A percentile compares a stretch with the other conserved stretches of the same genome.
Conservation (phyloP, 495 filamentous ascomycete genomes). For the Parathielavia appendiculata region DNA sequence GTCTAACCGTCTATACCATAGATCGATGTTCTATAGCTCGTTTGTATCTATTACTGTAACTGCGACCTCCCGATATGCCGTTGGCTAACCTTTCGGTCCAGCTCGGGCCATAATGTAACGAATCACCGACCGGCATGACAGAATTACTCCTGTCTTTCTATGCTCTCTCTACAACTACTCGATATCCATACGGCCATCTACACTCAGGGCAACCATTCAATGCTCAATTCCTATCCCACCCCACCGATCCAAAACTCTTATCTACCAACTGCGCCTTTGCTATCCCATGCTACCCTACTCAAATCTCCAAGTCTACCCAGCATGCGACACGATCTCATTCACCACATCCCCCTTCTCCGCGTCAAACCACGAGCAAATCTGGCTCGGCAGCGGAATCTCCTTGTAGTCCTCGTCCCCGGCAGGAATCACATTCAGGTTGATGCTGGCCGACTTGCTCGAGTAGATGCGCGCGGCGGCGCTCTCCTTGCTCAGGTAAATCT, state of each 20-base stretch:
- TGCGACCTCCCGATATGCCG: neutral
- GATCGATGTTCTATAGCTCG: neutral
- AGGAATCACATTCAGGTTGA: conserved; percentile 79
- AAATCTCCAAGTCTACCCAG: conserved; percentile 38
- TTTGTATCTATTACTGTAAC: neutral
- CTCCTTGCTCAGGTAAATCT: conserved; percentile 75
- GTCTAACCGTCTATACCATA: neutral
- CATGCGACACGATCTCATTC: conserved; percentile 84
- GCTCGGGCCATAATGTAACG: no score
- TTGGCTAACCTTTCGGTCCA: no score
- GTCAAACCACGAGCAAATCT: conserved; percentile 76
- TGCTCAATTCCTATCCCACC: neutral
- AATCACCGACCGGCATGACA: no score
- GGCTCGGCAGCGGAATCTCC: conserved; percentile 81
- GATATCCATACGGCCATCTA: no score
- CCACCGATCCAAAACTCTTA: no score
- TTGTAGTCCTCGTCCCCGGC: conserved; percentile 68
- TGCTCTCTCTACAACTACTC: no score
- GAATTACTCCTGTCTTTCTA: no score
- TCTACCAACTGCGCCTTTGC: neutral
- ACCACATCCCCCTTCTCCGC: conserved; percentile 61
- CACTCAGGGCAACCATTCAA: no score
- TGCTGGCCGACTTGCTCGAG: conserved; percentile 71
- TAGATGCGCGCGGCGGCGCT: conserved; percentile 75
- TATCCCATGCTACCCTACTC: neutral